Evolutionary conservation across 192 early-diverging fungal genomes (phyloP).

Genomic region (Umbelopsis sp.): DNA sequence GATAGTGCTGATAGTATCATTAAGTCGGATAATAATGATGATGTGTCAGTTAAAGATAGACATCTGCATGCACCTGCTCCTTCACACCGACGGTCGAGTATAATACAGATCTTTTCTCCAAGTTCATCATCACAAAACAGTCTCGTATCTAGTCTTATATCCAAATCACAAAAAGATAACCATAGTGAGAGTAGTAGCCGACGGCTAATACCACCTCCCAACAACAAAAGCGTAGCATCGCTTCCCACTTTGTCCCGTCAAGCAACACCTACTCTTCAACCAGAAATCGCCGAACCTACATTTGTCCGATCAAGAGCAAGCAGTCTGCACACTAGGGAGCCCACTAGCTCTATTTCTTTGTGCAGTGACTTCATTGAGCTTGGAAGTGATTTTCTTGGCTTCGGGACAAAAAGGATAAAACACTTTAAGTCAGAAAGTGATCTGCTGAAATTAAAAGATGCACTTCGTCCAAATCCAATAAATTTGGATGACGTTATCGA

Average conservation of each 20-base stretch:
- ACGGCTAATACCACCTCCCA: not conserved
- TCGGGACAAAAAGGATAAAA: slow-evolving; percentile 18
- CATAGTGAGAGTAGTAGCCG: not conserved
- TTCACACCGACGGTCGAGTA: not conserved
- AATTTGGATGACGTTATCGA: slow-evolving; percentile 8
- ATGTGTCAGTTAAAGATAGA: no score
- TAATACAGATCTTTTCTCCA: not conserved
- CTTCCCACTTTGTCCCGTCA: not conserved
- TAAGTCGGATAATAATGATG: no score
- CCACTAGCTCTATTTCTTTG: not conserved
- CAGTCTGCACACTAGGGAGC: not conserved
- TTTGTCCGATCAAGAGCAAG: slow-evolving; percentile 22
- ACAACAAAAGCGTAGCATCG: not conserved
- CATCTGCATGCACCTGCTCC: no score
- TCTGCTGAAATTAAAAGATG: slow-evolving; percentile 9
- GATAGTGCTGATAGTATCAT: no score
- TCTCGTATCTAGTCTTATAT: not conserved
- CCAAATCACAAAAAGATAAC: slow-evolving; percentile 1
- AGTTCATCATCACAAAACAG: not conserved
- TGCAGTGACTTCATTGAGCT: slow-evolving; percentile 5
- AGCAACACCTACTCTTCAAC: slow-evolving; percentile 23
- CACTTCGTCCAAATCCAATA: not conserved
- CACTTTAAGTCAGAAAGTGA: slow-evolving; percentile 35
- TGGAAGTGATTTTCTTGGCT: not conserved
- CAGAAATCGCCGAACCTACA: slow-evolving; percentile 29